Conservation (phyloP, 495 filamentous ascomycete genomes). For the Talaromyces trachyspermus region DNA sequence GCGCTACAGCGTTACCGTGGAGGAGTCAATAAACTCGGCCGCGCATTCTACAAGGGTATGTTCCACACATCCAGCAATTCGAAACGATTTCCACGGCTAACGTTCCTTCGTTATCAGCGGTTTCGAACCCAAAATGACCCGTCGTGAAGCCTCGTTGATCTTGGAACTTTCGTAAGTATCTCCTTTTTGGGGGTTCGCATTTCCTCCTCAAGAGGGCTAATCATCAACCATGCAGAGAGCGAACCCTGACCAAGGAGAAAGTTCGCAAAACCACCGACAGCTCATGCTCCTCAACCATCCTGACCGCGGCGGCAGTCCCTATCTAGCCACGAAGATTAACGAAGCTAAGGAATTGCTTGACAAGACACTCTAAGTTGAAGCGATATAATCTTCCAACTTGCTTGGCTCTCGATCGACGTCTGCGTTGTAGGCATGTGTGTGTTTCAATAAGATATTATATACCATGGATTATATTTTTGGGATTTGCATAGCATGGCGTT, state of each 20-base stretch:
- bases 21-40: slow-evolving; percentile 69
- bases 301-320: slow-evolving; percentile 93
- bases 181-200: background rate
- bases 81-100: too few species aligned
- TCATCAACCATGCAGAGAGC: slow-evolving; percentile 52
- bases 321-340: slow-evolving; percentile 94
- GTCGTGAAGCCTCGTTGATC: slow-evolving; percentile 84
- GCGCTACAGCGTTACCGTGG: slow-evolving; percentile 78
- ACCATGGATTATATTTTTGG: slow-evolving; percentile 7
- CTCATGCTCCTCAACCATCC: slow-evolving; percentile 98
- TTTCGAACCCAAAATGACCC: slow-evolving; percentile 90
- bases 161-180: slow-evolving; percentile 73
- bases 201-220: too few species aligned
- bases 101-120: slow-evolving; percentile 47
- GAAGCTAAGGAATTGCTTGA: slow-evolving; percentile 96
- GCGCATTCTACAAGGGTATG: slow-evolving; percentile 82
- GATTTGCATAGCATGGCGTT: slow-evolving; percentile 22
- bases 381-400: background rate
- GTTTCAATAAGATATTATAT: background rate
- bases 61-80: too few species aligned
- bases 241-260: slow-evolving; percentile 78
- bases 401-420: too few species aligned
- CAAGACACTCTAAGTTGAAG: slow-evolving; percentile 38
- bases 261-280: slow-evolving; percentile 92
- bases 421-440: too few species aligned